phyloP scores from a whole-genome alignment of 192 early-diverging fungal genomes.

The Geosiphon pyriformis region DNA sequence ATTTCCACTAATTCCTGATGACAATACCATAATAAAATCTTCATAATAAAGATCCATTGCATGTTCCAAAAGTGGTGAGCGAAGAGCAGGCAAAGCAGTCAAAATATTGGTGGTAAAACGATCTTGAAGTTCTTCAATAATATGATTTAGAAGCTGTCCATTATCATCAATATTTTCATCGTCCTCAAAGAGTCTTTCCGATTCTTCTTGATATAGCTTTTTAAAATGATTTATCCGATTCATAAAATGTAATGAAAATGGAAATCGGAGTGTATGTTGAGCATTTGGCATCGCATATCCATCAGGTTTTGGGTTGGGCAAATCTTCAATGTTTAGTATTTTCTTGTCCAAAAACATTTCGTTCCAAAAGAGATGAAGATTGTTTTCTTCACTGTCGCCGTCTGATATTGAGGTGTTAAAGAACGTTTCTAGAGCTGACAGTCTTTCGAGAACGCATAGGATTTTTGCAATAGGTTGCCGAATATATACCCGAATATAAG shows the following conservation, averaged over 20 bases:
- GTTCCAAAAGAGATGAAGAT: constrained; percentile 15
- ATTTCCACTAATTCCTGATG: neutral
- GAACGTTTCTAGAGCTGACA: constrained; percentile 2
- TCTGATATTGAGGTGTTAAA: constrained; percentile 1
- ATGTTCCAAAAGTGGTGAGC: neutral
- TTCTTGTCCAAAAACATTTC: constrained; percentile 17
- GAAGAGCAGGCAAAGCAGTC: neutral
- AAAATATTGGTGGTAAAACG: constrained; percentile 3
- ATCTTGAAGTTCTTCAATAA: neutral
- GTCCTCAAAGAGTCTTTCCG: neutral
- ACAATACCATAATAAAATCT: constrained; percentile 18
- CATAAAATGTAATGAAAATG: constrained; percentile 26
- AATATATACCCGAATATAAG: constrained; percentile 14
- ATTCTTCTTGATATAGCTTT: constrained; percentile 16
- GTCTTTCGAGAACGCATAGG: constrained; percentile 16
- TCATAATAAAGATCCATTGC: constrained; percentile 19
- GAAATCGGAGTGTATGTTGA: constrained; percentile 18
- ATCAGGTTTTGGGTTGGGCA: constrained; percentile 17
- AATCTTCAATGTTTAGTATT: constrained; percentile 13
- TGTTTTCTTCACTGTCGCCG: neutral
- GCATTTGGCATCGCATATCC: constrained; percentile 6
- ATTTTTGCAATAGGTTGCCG: constrained; percentile 22
- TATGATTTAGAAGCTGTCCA: neutral
- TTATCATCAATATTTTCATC: constrained; percentile 8
- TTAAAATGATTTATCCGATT: constrained; percentile 24